Conservation (phyloP, 2,329 filamentous ascomycete genomes). For the Microcera coccophila region DNA sequence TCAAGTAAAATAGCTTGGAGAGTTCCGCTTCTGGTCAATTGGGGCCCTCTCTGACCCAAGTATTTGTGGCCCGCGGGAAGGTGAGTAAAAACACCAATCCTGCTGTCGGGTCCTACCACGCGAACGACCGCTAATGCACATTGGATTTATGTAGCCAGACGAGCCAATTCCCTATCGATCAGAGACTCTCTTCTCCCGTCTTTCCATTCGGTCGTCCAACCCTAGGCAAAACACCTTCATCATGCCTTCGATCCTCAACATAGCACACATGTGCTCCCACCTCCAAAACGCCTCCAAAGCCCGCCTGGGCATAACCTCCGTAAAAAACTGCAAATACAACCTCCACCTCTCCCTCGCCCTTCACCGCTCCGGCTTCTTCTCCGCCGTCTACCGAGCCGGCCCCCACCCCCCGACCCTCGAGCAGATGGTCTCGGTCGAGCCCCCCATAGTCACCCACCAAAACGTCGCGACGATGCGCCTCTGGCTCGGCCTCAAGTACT, state of each 20-base stretch:
- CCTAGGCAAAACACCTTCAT: conserved; percentile 5
- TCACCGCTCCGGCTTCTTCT: conserved; percentile 78
- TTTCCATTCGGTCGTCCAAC: neutral
- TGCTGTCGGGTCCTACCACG: too few species aligned
- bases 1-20: conserved; percentile 5
- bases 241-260: conserved; percentile 58
- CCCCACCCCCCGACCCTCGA: conserved; percentile 49
- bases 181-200: neutral
- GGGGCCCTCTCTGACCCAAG: neutral
- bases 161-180: neutral
- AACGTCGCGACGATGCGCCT: conserved; percentile 73
- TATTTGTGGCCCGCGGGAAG: conserved; percentile 3
- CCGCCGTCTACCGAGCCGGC: conserved; percentile 70
- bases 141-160: neutral
- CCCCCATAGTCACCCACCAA: conserved; percentile 58
- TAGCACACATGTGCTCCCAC: conserved; percentile 82
- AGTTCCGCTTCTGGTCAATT: conserved; percentile 6
- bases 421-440: conserved; percentile 42
- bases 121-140: neutral
- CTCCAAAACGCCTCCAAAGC: conserved; percentile 84
- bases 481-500: conserved; percentile 91
- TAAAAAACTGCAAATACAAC: conserved; percentile 77
- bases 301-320: conserved; percentile 78
- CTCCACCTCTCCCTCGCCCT: conserved; percentile 70
- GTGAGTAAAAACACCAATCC: conserved; percentile 17